Evolutionary conservation across 2,329 filamentous ascomycete genomes (phyloP).

Genomic region (Cylindrodendrum hubeiense): DNA sequence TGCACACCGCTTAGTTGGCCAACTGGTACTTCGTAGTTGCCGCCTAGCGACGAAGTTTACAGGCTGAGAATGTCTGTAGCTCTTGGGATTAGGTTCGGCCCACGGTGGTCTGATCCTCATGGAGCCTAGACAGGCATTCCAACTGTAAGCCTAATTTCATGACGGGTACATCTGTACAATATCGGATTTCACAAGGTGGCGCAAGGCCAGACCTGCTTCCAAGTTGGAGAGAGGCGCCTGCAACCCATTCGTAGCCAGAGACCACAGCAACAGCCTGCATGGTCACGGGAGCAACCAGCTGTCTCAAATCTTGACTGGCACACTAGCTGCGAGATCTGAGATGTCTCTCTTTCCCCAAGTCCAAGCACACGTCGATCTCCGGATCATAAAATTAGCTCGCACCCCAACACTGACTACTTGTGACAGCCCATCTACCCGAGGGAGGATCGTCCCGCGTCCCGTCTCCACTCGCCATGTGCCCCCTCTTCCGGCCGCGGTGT

Average conservation of each 20-base stretch:
- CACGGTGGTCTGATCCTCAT: background rate
- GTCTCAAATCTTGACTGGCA: background rate
- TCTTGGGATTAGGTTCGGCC: background rate
- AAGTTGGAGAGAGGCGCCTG: background rate
- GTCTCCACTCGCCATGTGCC: conserved; percentile 23
- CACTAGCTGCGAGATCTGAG: background rate
- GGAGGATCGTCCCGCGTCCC: conserved; percentile 17
- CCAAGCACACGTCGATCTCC: background rate
- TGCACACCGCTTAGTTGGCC: conserved; percentile 14
- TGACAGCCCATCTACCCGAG: background rate
- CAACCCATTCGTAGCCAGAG: background rate
- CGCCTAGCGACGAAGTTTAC: background rate
- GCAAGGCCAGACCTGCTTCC: background rate
- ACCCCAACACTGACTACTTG: background rate
- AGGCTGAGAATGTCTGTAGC: background rate
- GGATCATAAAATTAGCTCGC: conserved; percentile 14
- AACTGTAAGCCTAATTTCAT: background rate
- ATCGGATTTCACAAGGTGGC: background rate
- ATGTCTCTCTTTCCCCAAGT: background rate
- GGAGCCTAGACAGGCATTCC: background rate
- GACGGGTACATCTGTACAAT: background rate
- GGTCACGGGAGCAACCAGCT: background rate
- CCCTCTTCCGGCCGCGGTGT: conserved; percentile 12
- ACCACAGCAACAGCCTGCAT: background rate
- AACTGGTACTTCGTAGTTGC: conserved; percentile 7